A percentile compares a stretch with the other conserved stretches of the same genome.
phyloP scores from a whole-genome alignment of 805 yeast genomes.

The Ogataea nakhonphanomensis region DNA sequence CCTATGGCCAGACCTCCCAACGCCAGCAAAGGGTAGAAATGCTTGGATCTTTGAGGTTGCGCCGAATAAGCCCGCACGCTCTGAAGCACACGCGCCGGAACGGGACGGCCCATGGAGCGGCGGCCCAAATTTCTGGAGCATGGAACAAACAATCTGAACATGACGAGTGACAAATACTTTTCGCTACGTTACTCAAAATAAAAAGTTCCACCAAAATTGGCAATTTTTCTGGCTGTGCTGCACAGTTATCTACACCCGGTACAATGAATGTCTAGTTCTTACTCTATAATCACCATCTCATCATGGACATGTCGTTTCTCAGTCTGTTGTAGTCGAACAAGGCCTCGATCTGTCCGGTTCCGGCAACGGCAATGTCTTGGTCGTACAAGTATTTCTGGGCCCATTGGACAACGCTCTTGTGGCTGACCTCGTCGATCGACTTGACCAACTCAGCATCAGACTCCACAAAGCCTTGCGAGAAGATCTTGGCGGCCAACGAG shows the following conservation, averaged over 20 bases:
- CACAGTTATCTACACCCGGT: neutral
- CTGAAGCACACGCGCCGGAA: neutral
- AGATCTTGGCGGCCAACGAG: constrained; percentile 56
- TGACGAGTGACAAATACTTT: neutral
- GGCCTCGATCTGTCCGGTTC: constrained; percentile 83
- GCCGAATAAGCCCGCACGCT: constrained; percentile 12
- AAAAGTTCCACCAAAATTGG: neutral
- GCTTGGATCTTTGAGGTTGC: constrained; percentile 13
- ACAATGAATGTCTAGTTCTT: constrained; percentile 1
- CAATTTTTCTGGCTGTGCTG: constrained; percentile 7
- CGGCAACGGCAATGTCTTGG: constrained; percentile 78
- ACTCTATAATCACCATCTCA: constrained; percentile 59
- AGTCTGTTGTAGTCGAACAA: constrained; percentile 80
- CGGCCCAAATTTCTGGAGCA: neutral
- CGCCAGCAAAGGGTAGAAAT: constrained; percentile 25
- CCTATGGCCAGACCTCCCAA: constrained; percentile 33
- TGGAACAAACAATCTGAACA: constrained; percentile 6
- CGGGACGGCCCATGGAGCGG: neutral
- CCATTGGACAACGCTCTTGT: constrained; percentile 64
- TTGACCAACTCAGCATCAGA: constrained; percentile 57
- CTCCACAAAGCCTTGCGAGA: constrained; percentile 59
- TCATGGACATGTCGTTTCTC: constrained; percentile 86
- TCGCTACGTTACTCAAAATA: constrained; percentile 8
- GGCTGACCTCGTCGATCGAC: constrained; percentile 60
- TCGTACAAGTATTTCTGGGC: constrained; percentile 77